Conservation (phyloP, 345 rosid genomes). For the Mallotus nudiflorus region DNA sequence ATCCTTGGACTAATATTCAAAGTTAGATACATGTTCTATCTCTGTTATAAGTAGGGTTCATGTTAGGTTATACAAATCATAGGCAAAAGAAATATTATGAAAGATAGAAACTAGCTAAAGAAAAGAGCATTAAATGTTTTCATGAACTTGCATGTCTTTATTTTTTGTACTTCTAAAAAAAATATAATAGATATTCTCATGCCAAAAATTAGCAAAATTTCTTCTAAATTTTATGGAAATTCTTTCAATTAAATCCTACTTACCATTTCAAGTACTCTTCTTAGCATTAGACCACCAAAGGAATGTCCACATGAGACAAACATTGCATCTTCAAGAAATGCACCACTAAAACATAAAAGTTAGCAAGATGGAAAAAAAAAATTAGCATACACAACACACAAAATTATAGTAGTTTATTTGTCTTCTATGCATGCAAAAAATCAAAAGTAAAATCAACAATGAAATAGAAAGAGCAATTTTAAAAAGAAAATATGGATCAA, state of each 20-base stretch:
- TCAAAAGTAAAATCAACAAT: background rate
- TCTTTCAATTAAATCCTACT: constrained; percentile 20
- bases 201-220: background rate
- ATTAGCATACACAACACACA: background rate
- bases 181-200: background rate
- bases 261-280: constrained; percentile 84
- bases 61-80: background rate
- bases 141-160: background rate
- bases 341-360: constrained; percentile 62
- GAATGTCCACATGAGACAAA: constrained; percentile 97
- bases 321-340: constrained; percentile 95
- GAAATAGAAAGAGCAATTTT: background rate
- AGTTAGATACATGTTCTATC: too few relatives aligned
- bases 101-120: background rate
- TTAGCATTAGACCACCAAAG: constrained; percentile 94
- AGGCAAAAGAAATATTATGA: background rate
- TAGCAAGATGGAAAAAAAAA: background rate
- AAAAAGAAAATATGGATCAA: background rate
- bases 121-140: constrained; percentile 1
- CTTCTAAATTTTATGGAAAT: constrained; percentile 1
- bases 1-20: too few relatives aligned
- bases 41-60: too few relatives aligned
- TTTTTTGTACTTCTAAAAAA: constrained; percentile 10
- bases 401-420: background rate
- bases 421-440: background rate